A percentile compares a stretch with the other conserved stretches of the same genome.
phyloP scores from a whole-genome alignment of 2,329 filamentous ascomycete species.

The Hypocrella siamensis region DNA sequence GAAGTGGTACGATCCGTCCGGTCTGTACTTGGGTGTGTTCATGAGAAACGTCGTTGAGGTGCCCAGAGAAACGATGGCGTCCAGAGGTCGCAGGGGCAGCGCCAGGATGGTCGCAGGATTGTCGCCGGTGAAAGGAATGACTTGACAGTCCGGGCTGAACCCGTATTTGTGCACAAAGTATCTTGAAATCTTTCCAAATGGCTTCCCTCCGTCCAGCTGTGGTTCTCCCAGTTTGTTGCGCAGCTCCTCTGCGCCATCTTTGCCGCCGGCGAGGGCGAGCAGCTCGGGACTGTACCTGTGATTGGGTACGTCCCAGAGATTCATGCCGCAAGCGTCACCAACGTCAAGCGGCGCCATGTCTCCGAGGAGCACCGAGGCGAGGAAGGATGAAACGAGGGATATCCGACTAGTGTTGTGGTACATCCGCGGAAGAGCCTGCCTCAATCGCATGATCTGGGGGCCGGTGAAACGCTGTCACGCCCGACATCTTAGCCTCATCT shows the following conservation, averaged over 20 bases:
- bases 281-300: constrained; percentile 61
- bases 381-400: constrained; percentile 87
- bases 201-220: constrained; percentile 62
- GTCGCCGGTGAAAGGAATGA: constrained; percentile 85
- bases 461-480: constrained; percentile 69
- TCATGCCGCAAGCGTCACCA: constrained; percentile 90
- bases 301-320: constrained; percentile 77
- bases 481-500: not conserved
- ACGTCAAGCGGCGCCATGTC: constrained; percentile 80
- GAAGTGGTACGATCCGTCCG: constrained; percentile 86
- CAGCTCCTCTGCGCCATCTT: constrained; percentile 45
- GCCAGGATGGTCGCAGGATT: constrained; percentile 92
- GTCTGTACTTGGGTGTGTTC: constrained; percentile 83
- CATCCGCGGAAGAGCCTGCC: constrained; percentile 61
- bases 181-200: constrained; percentile 56
- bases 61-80: constrained; percentile 88
- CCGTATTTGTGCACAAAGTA: constrained; percentile 74
- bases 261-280: constrained; percentile 57
- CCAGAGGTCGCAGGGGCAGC: constrained; percentile 69
- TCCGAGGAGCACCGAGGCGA: constrained; percentile 81
- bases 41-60: constrained; percentile 96
- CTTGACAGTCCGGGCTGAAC: constrained; percentile 57
- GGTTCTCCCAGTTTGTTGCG: constrained; percentile 68
- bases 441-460: constrained; percentile 86
- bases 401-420: constrained; percentile 73